phyloP scores from a whole-genome alignment of 1,139 yeast species.

The Kodamaea alishanica region DNA sequence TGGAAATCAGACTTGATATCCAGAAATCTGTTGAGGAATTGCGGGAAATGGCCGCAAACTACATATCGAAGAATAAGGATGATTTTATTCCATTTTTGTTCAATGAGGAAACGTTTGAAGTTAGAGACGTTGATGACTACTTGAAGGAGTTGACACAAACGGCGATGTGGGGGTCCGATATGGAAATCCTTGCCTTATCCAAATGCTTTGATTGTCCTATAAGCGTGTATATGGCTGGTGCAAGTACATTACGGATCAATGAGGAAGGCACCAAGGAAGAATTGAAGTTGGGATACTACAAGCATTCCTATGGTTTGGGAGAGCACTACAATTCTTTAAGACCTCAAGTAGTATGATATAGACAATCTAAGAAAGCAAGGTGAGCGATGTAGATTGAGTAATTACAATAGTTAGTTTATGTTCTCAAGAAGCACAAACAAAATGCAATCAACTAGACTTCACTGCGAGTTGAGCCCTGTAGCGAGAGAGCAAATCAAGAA shows the following conservation, averaged over 20 bases:
- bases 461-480: too few species aligned
- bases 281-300: conserved; percentile 73
- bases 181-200: conserved; percentile 81
- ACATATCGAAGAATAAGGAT: conserved; percentile 60
- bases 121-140: conserved; percentile 67
- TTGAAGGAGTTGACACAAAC: conserved; percentile 64
- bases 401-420: too few species aligned
- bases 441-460: too few species aligned
- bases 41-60: conserved; percentile 61
- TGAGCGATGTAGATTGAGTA: too few species aligned
- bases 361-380: not conserved
- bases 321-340: conserved; percentile 90
- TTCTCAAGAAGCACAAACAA: too few species aligned
- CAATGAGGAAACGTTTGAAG: conserved; percentile 64
- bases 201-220: conserved; percentile 66
- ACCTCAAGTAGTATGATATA: conserved; percentile 25
- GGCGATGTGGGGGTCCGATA: conserved; percentile 95
- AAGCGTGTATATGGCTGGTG: conserved; percentile 73
- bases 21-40: conserved; percentile 48
- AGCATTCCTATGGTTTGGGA: conserved; percentile 84
- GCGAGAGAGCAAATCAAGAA: too few species aligned
- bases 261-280: conserved; percentile 48
- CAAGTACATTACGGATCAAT: conserved; percentile 41
- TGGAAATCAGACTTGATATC: conserved; percentile 47
- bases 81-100: conserved; percentile 79